A percentile compares a stretch with the other conserved stretches of the same genome.
These are phyloP conservation scores for Suhomyces wounanorum DNA, from an alignment of 1,139 yeast genomes.

Conservation along the genomic window DNA sequence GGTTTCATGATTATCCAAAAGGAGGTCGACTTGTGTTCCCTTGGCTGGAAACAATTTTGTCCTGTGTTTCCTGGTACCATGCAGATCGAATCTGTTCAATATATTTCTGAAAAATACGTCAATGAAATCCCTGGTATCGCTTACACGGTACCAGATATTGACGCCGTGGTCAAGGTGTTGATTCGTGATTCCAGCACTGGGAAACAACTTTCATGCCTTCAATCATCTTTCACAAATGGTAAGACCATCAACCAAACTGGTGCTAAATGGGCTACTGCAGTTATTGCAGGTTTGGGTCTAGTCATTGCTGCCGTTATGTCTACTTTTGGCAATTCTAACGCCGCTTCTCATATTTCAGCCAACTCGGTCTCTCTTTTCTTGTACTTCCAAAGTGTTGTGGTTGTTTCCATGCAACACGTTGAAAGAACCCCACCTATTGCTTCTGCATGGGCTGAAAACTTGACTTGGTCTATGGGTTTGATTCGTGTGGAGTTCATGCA, in stretches of 20 bases:
- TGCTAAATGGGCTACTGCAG: constrained; percentile 84
- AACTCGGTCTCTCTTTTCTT: constrained; percentile 72
- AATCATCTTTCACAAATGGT: constrained; percentile 68
- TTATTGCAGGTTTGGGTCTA: constrained; percentile 76
- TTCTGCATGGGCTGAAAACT: constrained; percentile 76
- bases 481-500: constrained; percentile 72
- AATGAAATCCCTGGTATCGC: constrained; percentile 69
- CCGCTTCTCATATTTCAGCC: constrained; percentile 77
- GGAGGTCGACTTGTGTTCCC: constrained; percentile 54
- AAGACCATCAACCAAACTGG: constrained; percentile 75
- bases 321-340: constrained; percentile 74
- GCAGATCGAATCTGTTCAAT: constrained; percentile 66
- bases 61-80: constrained; percentile 72
- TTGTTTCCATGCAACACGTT: constrained; percentile 71
- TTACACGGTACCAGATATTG: constrained; percentile 74
- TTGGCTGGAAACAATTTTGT: constrained; percentile 80
- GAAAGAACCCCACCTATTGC: constrained; percentile 79
- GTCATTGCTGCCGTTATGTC: constrained; percentile 67
- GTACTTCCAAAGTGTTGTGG: constrained; percentile 76
- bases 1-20: constrained; percentile 65
- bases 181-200: constrained; percentile 42
- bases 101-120: constrained; percentile 49
- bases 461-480: constrained; percentile 86
- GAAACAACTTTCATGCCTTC: constrained; percentile 62
- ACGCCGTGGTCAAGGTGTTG: constrained; percentile 63